Base-by-base conservation (phyloP, 257 asterid species). In the Galeopsis tetrahit region DNA sequence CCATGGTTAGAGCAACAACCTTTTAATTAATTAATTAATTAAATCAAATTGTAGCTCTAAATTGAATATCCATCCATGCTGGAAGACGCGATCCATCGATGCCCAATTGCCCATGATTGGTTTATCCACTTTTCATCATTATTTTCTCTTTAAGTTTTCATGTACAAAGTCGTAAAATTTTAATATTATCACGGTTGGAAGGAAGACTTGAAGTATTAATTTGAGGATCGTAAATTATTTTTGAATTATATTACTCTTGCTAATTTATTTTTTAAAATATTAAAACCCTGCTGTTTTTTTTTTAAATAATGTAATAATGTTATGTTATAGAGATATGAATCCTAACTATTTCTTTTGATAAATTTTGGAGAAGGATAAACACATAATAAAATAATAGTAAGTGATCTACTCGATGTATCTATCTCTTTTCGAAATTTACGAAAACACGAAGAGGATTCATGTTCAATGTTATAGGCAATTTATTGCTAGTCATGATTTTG, bases 1-100 rank as follows among this genome's bases (percentile, higher is more conserved):
- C 96, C 98, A 1, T 93, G 98, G 98, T 80, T 93, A 71, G 98
- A 93, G 78, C 89, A 89, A 58, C 96, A 89, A 2, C 90, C 85
- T 31, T 90, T 91, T 83, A 86, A 87, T 79, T 93, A 66, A 81
- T 43, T 32, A 3, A n/a, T n/a, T n/a, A n/a, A n/a, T n/a, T n/a
- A 11, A 21, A 34, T 58, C 61, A 2, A 40, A 36, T 35, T 52
- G 17, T 10, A 4, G 21, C 28, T 21, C 28, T 21, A 21, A 5
- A 3, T 6, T 13, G 36, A 14, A 31, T 33, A 1, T 58, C 33
- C 4, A 58, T 2, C 36, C 11, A 4, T 28, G 4, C 11, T 58
- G 64, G 42, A 11, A 0, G 38, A 31, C 2, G 28, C 2, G 31
- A 3, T 5, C 48, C 13, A 42, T 42, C 3, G 13, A 1, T n/a